Percentiles rank a stretch among this genome's conserved stretches.
phyloP scores from a whole-genome alignment of 371 early-diverging fungal genomes.

The Mortierella sp. region DNA sequence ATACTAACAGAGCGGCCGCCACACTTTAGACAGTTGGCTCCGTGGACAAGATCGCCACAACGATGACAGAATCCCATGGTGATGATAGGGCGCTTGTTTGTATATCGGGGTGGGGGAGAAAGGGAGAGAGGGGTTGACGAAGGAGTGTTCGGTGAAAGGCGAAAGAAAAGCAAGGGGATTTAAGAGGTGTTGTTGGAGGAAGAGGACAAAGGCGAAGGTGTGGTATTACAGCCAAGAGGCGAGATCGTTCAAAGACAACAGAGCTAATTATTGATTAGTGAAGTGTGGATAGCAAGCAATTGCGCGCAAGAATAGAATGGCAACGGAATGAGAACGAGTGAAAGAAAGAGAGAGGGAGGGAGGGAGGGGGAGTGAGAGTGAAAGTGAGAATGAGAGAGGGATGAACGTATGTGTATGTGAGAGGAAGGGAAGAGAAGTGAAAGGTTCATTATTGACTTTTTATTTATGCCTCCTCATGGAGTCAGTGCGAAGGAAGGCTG shows the following conservation, averaged over 20 bases:
- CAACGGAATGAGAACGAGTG: background rate
- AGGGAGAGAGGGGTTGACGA: background rate
- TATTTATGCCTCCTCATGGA: background rate
- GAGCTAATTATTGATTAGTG: no score
- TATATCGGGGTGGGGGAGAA: background rate
- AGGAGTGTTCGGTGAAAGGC: background rate
- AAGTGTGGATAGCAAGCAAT: no score
- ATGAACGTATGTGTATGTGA: background rate
- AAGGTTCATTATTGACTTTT: no score
- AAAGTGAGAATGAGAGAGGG: background rate
- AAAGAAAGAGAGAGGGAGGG: background rate
- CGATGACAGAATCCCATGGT: slow-evolving; percentile 73
- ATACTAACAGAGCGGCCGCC: slow-evolving; percentile 72
- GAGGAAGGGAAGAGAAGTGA: background rate
- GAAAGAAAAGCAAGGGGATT: background rate
- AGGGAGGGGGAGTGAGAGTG: background rate
- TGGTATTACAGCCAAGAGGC: no score
- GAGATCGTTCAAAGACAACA: no score
- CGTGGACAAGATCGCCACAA: slow-evolving; percentile 68
- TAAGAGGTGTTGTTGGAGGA: no score
- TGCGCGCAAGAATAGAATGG: no score
- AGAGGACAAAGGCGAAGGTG: background rate
- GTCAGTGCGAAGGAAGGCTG: background rate
- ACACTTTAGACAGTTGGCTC: slow-evolving; percentile 70
- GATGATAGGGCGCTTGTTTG: slow-evolving; percentile 11